Conservation (phyloP, 768 basidiomycete species). For the Auriscalpium orientale region DNA sequence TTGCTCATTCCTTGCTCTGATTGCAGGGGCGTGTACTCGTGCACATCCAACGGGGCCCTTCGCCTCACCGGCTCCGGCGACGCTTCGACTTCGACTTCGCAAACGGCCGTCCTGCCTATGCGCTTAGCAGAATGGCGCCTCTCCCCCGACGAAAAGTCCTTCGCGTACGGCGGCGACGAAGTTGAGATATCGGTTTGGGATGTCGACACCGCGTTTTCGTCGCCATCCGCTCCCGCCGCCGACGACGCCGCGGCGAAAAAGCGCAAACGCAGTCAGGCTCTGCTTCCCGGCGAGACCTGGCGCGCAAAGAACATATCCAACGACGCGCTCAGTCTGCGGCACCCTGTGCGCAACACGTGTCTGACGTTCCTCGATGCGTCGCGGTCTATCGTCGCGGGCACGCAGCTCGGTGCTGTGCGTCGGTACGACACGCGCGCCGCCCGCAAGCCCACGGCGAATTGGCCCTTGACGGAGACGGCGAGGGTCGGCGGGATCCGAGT, state of each 20-base stretch:
- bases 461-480: slow-evolving; percentile 39
- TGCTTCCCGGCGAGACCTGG: slow-evolving; percentile 76
- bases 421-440: slow-evolving; percentile 71
- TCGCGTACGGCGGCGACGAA: slow-evolving; percentile 82
- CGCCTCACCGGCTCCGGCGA: slow-evolving; percentile 34
- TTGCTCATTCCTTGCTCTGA: not conserved
- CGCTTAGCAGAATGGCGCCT: slow-evolving; percentile 65
- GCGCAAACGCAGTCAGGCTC: slow-evolving; percentile 45
- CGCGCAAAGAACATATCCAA: slow-evolving; percentile 82
- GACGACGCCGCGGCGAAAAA: slow-evolving; percentile 34
- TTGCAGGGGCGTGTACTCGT: slow-evolving; percentile 49
- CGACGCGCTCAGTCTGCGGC: slow-evolving; percentile 66
- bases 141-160: slow-evolving; percentile 42
- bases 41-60: slow-evolving; percentile 71
- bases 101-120: slow-evolving; percentile 48
- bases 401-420: slow-evolving; percentile 63
- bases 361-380: slow-evolving; percentile 49
- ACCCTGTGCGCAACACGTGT: slow-evolving; percentile 69
- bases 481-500: slow-evolving; percentile 55
- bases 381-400: slow-evolving; percentile 62
- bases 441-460: slow-evolving; percentile 61
- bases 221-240: slow-evolving; percentile 15
- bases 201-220: slow-evolving; percentile 46
- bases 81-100: slow-evolving; percentile 11
- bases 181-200: slow-evolving; percentile 82